Base-by-base conservation (phyloP, 352 stramenopile species). In the Phytophthora ramorum region DNA sequence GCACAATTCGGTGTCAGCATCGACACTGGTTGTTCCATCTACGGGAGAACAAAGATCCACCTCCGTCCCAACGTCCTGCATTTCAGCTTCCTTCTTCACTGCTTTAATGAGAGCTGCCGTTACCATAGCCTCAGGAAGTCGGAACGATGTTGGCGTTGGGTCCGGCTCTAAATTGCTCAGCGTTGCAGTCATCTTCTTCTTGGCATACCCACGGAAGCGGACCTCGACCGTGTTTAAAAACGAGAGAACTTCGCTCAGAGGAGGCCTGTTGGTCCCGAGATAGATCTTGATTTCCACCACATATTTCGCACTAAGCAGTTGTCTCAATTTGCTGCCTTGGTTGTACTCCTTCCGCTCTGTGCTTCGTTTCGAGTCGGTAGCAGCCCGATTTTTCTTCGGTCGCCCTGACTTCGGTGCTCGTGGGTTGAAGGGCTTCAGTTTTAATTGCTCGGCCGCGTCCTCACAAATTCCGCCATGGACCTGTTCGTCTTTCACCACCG, bases 261-360 rank as follows among this genome's bases (percentile, higher is more conserved):
- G 19, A 48, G 17, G 41, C 17, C 8, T 3, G 3, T 30, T 28
- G 7, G 3, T 48, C 41, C 30, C 19, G 2, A 48, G 41, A n/a
- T 30, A 30, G 17, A 8, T 4, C 41, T 48, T 30, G 41, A 48
- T 16, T 6, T 48, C 17, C 41, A 30, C 41, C 8, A 48, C 41
- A 30, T 48, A 5, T 30, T 48, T 30, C 3, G 41, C 41, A 5
- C 41, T n/a, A 7, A 48, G 19, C 17, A 30, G 1, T 6, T 48
- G 30, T 13, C 41, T n/a, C 19, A 48, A 48, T 7, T 48, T 30
- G 41, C 8, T 30, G 6, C 41, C 41, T 17, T 48, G n/a, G 41
- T 48, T 48, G 41, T 48, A 48, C 12, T 26, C 41, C 17, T 48
- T 48, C 41, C 41, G n/a, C 3, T 48, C 41, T 28, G 41, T 17